A percentile compares a stretch with the other conserved stretches of the same genome.
These are phyloP conservation scores for Beverwykella pulmonaria DNA, from an alignment of 495 filamentous ascomycete genomes.

Conservation along the genomic window DNA sequence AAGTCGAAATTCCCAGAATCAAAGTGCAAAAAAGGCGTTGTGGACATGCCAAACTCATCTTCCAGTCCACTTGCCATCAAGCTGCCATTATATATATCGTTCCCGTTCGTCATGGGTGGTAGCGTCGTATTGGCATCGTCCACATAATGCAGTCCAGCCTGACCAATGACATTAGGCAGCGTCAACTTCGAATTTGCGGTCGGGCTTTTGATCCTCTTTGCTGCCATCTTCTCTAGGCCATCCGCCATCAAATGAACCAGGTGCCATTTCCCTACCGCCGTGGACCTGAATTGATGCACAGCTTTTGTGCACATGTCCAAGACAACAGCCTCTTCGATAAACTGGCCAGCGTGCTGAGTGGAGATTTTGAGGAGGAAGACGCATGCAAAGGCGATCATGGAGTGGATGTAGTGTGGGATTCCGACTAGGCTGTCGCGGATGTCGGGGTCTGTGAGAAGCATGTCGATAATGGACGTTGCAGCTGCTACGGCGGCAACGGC, in stretches of 20 bases:
- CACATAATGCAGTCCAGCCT: conserved; percentile 10
- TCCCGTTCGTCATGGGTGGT: neutral
- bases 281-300: conserved; percentile 34
- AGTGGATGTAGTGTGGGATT: conserved; percentile 56
- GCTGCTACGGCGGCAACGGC: conserved; percentile 49
- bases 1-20: conserved; percentile 28
- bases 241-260: conserved; percentile 40
- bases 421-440: conserved; percentile 56
- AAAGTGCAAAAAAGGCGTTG: conserved; percentile 28
- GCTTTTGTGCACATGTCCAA: conserved; percentile 31
- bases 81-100: conserved; percentile 1
- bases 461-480: conserved; percentile 53
- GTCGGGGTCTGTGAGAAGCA: conserved; percentile 56
- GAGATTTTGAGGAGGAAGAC: conserved; percentile 58
- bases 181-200: neutral
- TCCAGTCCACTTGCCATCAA: conserved; percentile 4
- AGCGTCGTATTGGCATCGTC: conserved; percentile 1
- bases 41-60: conserved; percentile 12
- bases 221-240: conserved; percentile 36
- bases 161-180: neutral
- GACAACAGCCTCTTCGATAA: conserved; percentile 30
- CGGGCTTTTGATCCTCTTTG: conserved; percentile 12
- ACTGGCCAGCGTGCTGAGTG: conserved; percentile 43
- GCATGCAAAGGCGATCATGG: conserved; percentile 61
- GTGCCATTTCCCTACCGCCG: conserved; percentile 37